Conservation (phyloP, 179 eudicot species). For the Camellia oleifera region DNA sequence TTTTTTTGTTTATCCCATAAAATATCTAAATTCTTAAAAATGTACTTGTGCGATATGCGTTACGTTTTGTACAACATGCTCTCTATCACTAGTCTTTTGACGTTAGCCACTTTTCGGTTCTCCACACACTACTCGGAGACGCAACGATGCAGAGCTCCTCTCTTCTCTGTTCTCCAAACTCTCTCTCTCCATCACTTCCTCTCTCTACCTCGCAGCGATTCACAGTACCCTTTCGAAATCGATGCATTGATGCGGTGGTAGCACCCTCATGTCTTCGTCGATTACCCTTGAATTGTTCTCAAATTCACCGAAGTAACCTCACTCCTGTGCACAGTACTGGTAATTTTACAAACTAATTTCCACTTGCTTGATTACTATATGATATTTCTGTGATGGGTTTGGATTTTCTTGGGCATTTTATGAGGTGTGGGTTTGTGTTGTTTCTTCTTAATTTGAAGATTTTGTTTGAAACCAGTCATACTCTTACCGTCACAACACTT, state of each 20-base stretch:
- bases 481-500: neutral
- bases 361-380: neutral
- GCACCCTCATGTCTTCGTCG: conserved; percentile 12
- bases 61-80: neutral
- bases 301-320: conserved; percentile 5
- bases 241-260: neutral
- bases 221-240: conserved; percentile 11
- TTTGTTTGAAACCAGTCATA: conserved; percentile 7
- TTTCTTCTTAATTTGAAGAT: conserved; percentile 7
- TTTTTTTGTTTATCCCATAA: too few relatives aligned
- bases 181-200: conserved; percentile 18
- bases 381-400: neutral
- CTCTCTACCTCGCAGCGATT: conserved; percentile 22
- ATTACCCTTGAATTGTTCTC: neutral
- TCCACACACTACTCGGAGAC: neutral
- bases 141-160: conserved; percentile 35
- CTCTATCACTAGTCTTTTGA: neutral
- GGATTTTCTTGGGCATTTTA: neutral
- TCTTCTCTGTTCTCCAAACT: conserved; percentile 30
- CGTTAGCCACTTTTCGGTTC: neutral
- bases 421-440: neutral
- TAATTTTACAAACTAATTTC: conserved; percentile 7
- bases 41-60: neutral
- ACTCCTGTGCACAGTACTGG: conserved; percentile 25
- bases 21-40: too few relatives aligned